phyloP scores from a whole-genome alignment of 495 filamentous ascomycete genomes.

The Aspergillus nanangensis region DNA sequence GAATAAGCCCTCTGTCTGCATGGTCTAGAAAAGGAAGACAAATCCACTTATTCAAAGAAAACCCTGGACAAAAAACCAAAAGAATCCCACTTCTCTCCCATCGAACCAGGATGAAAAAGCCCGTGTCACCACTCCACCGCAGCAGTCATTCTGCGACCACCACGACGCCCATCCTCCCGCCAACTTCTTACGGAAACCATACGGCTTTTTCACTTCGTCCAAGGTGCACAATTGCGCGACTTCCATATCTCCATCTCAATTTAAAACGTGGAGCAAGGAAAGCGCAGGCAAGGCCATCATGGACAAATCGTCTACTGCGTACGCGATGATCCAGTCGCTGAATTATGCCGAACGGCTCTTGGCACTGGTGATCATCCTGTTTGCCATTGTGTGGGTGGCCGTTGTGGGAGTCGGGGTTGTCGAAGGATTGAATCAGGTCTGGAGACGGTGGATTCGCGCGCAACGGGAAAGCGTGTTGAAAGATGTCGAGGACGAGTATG shows the following conservation, averaged over 20 bases:
- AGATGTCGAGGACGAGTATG: background rate
- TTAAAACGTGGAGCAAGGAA: no score
- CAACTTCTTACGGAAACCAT: background rate
- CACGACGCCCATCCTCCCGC: background rate
- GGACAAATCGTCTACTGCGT: background rate
- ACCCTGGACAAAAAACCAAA: no score
- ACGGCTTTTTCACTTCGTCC: background rate
- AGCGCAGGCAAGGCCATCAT: no score
- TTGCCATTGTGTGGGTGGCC: slow-evolving; percentile 23
- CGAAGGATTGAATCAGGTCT: slow-evolving; percentile 20
- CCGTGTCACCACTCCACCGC: no score
- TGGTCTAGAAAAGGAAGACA: no score
- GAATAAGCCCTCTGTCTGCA: no score
- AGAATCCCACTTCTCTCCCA: no score
- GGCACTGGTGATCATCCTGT: slow-evolving; percentile 16
- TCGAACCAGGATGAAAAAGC: no score
- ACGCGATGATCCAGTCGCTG: slow-evolving; percentile 1
- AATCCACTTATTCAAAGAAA: no score
- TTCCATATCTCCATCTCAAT: no score
- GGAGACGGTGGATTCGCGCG: slow-evolving; percentile 4
- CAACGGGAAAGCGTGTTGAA: background rate
- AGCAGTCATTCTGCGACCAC: background rate
- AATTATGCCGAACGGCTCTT: slow-evolving; percentile 3
- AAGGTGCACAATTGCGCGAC: background rate
- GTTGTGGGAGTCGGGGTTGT: slow-evolving; percentile 23